Conservation (phyloP, 164 flowering plant genomes). For the Saururus chinensis region DNA sequence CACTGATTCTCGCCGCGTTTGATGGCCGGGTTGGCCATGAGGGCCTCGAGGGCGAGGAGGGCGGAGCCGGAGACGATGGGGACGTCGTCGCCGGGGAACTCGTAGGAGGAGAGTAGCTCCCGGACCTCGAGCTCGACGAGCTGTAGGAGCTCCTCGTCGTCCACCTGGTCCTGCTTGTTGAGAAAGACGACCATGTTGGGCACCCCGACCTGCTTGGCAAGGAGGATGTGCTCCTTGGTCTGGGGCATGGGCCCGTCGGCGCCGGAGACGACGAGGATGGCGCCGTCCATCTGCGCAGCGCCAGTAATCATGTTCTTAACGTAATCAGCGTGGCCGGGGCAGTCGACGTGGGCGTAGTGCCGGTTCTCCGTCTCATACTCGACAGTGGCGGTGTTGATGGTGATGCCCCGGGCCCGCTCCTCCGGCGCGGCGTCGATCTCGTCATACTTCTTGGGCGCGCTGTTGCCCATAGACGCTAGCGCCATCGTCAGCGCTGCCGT, state of each 20-base stretch:
- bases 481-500: constrained; percentile 33
- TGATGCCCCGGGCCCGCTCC: constrained; percentile 28
- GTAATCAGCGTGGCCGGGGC: constrained; percentile 29
- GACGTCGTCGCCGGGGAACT: constrained; percentile 30
- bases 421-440: constrained; percentile 31
- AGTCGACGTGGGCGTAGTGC: constrained; percentile 27
- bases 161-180: constrained; percentile 32
- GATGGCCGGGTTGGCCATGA: constrained; percentile 23
- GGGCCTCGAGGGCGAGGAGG: constrained; percentile 21
- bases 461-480: constrained; percentile 22
- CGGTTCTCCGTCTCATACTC: constrained; percentile 29
- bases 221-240: constrained; percentile 27
- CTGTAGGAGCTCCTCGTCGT: constrained; percentile 26
- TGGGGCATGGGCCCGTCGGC: constrained; percentile 34
- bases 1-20: constrained; percentile 25
- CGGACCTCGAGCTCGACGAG: constrained; percentile 27
- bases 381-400: constrained; percentile 30
- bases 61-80: constrained; percentile 31
- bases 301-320: constrained; percentile 28
- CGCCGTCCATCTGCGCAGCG: constrained; percentile 28
- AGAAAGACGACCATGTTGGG: constrained; percentile 32
- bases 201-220: constrained; percentile 33
- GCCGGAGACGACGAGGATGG: constrained; percentile 28
- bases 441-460: constrained; percentile 29
- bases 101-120: constrained; percentile 24